Base-by-base conservation (phyloP, 352 stramenopile species). In the Phytophthora brassicae region DNA sequence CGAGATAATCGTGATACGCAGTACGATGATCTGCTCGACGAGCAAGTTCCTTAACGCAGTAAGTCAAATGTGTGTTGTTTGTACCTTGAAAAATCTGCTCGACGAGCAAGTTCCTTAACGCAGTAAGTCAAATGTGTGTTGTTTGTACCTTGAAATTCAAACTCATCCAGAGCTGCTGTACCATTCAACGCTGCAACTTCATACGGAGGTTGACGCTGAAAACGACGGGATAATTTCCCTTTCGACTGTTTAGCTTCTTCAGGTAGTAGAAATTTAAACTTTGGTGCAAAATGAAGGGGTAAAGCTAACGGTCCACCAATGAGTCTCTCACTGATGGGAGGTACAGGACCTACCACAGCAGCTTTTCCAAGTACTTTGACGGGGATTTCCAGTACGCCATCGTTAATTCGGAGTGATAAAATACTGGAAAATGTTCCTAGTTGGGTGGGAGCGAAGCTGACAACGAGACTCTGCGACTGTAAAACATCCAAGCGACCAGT, bases 221-320 rank as follows among this genome's bases (percentile, higher is more conserved):
- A 95, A 13, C 64, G 63, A 6, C 59, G 60, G 1, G 65, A 78
- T 11, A 89, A 61, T 38, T 68, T 77, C 5, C 75, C 81, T 50
- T 86, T 90, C 1, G 72, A 85, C 12, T 66, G 48, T 38, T 85
- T 88, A 0, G 83, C 81, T 45, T 94, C 78, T 1, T 94, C 87
- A 0, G 79, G 67, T 5, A 91, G 61, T n/a, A 97, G 60, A 29
- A 97, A 97, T 58, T 97, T 97, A 68, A 88, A 97, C 60, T 91
- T 81, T 4, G 85, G 85, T 6, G 73, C 77, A 53, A 98, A 97
- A 60, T 98, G 88, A 3, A 62, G 71, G 0, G 92, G 88, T 4
- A 97, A 56, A 3, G 88, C 89, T 4, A 87, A 66, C 0, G 68
- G 70, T 0, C 89, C 89, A 6, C 88, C 76, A 4, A 90, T 66